These are phyloP conservation scores for Erodium moschatum DNA, from an alignment of 441 rosid species.

Conservation along the genomic window DNA sequence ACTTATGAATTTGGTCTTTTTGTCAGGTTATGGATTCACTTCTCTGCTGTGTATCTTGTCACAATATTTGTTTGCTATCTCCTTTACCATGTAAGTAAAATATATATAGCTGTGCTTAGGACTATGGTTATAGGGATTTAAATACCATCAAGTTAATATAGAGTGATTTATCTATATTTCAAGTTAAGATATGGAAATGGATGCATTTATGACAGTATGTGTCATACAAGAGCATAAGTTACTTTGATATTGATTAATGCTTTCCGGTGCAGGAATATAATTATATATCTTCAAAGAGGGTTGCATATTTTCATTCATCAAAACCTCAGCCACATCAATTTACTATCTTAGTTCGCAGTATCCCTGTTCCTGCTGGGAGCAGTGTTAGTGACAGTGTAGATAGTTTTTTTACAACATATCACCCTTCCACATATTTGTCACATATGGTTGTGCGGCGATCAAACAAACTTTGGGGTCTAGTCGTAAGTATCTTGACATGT, in stretches of 20 bases:
- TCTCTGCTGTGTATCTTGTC: conserved; percentile 61
- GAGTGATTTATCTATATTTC: conserved; percentile 5
- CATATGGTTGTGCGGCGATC: conserved; percentile 68
- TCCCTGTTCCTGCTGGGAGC: conserved; percentile 64
- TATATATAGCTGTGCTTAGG: conserved; percentile 5
- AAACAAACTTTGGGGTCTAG: conserved; percentile 51
- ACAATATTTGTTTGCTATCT: conserved; percentile 67
- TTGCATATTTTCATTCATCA: conserved; percentile 61
- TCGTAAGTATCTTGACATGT: conserved; percentile 40
- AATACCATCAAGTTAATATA: background rate
- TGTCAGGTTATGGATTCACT: conserved; percentile 92
- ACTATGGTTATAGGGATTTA: background rate
- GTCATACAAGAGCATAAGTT: conserved; percentile 4
- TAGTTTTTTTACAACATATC: conserved; percentile 59
- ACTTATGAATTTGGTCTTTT: conserved; percentile 25
- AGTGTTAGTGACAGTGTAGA: conserved; percentile 72
- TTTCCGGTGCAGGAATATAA: conserved; percentile 63
- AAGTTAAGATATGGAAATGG: background rate
- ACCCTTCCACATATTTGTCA: conserved; percentile 66
- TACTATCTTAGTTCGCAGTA: conserved; percentile 68
- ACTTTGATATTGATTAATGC: conserved; percentile 15
- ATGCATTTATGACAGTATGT: conserved; percentile 13
- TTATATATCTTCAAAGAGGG: conserved; percentile 63
- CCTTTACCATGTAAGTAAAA: conserved; percentile 60
- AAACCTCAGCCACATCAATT: conserved; percentile 91